These are phyloP conservation scores for Naganishia kalamii DNA, from an alignment of 768 basidiomycete species.

Conservation along the genomic window DNA sequence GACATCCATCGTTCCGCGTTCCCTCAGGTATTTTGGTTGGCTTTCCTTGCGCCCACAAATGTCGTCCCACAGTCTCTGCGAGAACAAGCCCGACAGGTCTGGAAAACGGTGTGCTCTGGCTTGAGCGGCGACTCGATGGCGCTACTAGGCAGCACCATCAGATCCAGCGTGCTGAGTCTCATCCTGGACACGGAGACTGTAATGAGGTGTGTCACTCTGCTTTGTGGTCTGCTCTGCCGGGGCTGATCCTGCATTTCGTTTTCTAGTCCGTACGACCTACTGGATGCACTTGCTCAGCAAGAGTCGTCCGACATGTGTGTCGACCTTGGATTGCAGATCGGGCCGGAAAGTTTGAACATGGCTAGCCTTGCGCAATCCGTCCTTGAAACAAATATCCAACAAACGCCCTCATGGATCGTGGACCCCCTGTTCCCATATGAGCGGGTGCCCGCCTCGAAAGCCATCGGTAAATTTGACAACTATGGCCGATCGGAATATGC, in stretches of 20 bases:
- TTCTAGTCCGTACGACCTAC: slow-evolving; percentile 4
- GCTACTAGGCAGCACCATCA: neutral
- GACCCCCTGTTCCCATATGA: slow-evolving; percentile 47
- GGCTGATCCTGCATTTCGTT: neutral
- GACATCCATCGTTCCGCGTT: slow-evolving; percentile 1
- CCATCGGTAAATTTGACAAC: slow-evolving; percentile 45
- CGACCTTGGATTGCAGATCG: neutral
- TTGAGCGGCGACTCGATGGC: neutral
- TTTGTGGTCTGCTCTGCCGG: neutral
- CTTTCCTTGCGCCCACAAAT: neutral
- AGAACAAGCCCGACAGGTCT: neutral
- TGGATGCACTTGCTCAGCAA: slow-evolving; percentile 3
- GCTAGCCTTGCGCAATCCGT: neutral
- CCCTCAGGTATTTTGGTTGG: neutral
- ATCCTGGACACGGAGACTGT: neutral
- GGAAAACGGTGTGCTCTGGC: neutral
- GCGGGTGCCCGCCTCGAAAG: slow-evolving; percentile 11
- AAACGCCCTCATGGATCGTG: slow-evolving; percentile 51
- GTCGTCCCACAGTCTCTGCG: neutral
- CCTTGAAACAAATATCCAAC: neutral
- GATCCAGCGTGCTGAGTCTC: neutral
- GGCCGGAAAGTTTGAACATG: slow-evolving; percentile 3
- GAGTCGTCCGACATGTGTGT: neutral
- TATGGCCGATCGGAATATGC: slow-evolving; percentile 61
- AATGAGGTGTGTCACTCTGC: neutral